Conservation (phyloP, 164 flowering plant genomes). For the Aristolochia contorta region DNA sequence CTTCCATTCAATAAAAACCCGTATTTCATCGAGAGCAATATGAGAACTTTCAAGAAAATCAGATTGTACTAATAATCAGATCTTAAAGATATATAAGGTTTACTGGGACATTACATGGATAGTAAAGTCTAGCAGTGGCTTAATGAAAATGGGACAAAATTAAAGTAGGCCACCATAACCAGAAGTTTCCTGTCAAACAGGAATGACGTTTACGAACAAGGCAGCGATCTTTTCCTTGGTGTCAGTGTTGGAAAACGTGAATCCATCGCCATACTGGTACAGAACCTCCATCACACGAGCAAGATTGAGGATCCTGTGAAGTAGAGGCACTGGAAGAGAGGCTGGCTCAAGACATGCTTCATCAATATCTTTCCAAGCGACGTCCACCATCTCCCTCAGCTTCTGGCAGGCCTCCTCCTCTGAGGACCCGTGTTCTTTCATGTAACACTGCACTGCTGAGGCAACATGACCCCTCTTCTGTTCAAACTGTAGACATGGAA, state of each 20-base stretch:
- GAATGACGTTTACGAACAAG: too few relatives aligned
- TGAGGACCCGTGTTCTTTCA: constrained; percentile 13
- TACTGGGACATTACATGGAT: too few relatives aligned
- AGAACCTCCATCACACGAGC: neutral
- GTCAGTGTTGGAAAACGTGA: neutral
- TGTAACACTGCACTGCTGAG: constrained; percentile 16
- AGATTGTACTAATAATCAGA: too few relatives aligned
- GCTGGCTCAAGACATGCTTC: constrained; percentile 1
- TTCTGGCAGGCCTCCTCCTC: constrained; percentile 13
- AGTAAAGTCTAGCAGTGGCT: too few relatives aligned
- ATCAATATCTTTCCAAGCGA: constrained; percentile 17
- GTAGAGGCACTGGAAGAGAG: constrained; percentile 1
- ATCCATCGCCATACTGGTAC: constrained; percentile 7
- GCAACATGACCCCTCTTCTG: constrained; percentile 27
- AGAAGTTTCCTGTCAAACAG: too few relatives aligned
- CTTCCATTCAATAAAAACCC: too few relatives aligned
- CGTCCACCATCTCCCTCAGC: neutral
- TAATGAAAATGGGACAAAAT: too few relatives aligned
- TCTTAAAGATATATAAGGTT: too few relatives aligned
- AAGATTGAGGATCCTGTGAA: neutral
- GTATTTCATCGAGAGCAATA: too few relatives aligned
- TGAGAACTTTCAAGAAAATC: too few relatives aligned
- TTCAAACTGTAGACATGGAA: constrained; percentile 32
- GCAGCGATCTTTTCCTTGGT: too few relatives aligned
- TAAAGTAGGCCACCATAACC: too few relatives aligned